Base-by-base conservation (phyloP, 768 basidiomycete species). In the Psilocybe cyanescens region DNA sequence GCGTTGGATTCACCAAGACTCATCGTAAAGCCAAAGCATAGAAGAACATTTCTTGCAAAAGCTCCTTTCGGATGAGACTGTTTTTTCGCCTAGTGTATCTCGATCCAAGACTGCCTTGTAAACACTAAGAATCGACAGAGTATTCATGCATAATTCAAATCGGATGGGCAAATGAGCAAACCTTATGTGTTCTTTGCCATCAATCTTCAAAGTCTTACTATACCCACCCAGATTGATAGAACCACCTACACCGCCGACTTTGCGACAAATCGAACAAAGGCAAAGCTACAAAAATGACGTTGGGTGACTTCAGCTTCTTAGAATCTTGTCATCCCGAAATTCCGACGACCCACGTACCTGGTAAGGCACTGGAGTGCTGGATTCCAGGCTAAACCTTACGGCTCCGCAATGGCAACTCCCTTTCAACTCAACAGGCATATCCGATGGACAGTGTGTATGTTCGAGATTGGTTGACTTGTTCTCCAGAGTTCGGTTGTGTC, bases 211-310 rank as follows among this genome's bases (percentile, higher is more conserved):
- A 0, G 84, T 84, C 0, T 83, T 70, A 12, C 75, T 76, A 49
- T 82, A 73, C 1, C 81, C 88, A 24, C 86, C 84, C n/a, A 90
- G 81, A 62, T 89, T 89, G 69, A 89, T 80, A 2, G 86, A 84
- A 0, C 88, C 88, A 11, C 87, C 86, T 0, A 74, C 74, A 12
- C 88, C 88, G 41, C 87, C 87, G 8, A 88, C 86, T 70, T 90
- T 90, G 59, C 88, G 83, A 67, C 88, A 90, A 62, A 90, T 88
- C 35, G 86, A 88, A 68, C 88, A 90, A 4, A 84, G 55, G 65
- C 88, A 90, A 33, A 89, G 69, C 84, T 87, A 58, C 8, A 28
- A 62, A 24, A 48, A 28, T 37, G 39, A 28, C 24, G 44, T 53
- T n/a, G 39, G 28, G 41, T 44, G 16, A 17, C 44, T 53, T 28